Percentiles rank a stretch among this genome's conserved stretches.
Conservation (phyloP, 306 rosid genomes). For the Sindora glabra region DNA sequence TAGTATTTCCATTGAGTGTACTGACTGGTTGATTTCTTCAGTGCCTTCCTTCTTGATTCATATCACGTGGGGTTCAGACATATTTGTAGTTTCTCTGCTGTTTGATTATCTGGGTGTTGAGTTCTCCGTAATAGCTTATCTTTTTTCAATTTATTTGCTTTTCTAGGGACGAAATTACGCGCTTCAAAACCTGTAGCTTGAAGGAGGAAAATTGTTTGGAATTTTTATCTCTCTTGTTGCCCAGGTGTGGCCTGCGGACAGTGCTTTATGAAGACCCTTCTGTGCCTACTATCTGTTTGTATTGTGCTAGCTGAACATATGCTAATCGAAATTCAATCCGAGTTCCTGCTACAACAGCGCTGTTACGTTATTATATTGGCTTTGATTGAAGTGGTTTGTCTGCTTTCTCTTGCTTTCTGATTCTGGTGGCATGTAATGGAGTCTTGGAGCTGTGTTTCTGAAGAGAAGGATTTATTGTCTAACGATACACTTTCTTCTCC, state of each 20-base stretch:
- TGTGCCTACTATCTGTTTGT: not conserved
- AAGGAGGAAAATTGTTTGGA: no score
- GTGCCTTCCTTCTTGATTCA: slow-evolving; percentile 10
- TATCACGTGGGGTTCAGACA: slow-evolving; percentile 35
- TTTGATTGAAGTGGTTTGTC: slow-evolving; percentile 30
- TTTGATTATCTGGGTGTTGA: slow-evolving; percentile 12
- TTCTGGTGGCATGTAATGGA: slow-evolving; percentile 50
- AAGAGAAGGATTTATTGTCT: slow-evolving; percentile 50
- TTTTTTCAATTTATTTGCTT: not conserved
- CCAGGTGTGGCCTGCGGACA: no score
- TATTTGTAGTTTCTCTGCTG: slow-evolving; percentile 7
- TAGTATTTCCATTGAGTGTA: no score
- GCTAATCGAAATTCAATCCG: slow-evolving; percentile 8
- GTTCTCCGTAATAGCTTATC: not conserved
- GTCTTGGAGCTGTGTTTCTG: slow-evolving; percentile 69
- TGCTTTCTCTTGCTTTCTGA: slow-evolving; percentile 4
- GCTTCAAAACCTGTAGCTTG: no score
- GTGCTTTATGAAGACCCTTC: not conserved
- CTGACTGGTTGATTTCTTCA: slow-evolving; percentile 5
- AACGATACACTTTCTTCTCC: slow-evolving; percentile 40
- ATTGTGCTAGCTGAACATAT: not conserved
- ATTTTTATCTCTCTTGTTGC: no score
- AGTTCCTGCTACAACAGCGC: not conserved
- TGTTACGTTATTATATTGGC: not conserved
- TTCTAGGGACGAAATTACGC: slow-evolving; percentile 13